Conservation (phyloP, 805 yeast genomes). For the Starmerella sirachaensis region DNA sequence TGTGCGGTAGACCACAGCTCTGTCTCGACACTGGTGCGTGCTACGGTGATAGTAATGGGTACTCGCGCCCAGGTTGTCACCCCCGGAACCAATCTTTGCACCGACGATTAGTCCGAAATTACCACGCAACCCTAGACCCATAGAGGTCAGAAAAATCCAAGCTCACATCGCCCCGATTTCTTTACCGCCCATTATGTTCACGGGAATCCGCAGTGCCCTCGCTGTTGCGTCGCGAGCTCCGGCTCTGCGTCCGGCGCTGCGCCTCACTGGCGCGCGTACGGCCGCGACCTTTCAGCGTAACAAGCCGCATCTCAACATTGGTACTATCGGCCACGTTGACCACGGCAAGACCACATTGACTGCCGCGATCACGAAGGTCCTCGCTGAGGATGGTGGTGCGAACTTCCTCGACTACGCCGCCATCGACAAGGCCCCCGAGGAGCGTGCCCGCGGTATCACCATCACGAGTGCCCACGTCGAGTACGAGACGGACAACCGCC, state of each 20-base stretch:
- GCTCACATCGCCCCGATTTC: slow-evolving; percentile 1
- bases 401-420: slow-evolving; percentile 82
- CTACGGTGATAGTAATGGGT: no score
- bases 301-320: slow-evolving; percentile 93
- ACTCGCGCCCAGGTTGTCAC: no score
- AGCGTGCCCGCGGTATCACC: slow-evolving; percentile 98
- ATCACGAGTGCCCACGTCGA: slow-evolving; percentile 97
- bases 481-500: slow-evolving; percentile 89
- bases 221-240: slow-evolving; percentile 6
- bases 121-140: no score
- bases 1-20: no score
- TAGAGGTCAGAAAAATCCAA: no score
- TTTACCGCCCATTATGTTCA: slow-evolving; percentile 4
- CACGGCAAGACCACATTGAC: slow-evolving; percentile 98
- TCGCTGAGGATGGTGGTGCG: slow-evolving; percentile 83
- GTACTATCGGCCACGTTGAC: slow-evolving; percentile 98
- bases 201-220: slow-evolving; percentile 5
- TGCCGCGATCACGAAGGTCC: slow-evolving; percentile 95
- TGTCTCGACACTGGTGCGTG: no score
- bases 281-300: slow-evolving; percentile 84
- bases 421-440: slow-evolving; percentile 97
- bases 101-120: no score
- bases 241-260: slow-evolving; percentile 5
- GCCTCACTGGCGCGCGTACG: slow-evolving; percentile 17
- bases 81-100: no score